Conservation (phyloP, 768 basidiomycete genomes). For the Suillus decipiens region DNA sequence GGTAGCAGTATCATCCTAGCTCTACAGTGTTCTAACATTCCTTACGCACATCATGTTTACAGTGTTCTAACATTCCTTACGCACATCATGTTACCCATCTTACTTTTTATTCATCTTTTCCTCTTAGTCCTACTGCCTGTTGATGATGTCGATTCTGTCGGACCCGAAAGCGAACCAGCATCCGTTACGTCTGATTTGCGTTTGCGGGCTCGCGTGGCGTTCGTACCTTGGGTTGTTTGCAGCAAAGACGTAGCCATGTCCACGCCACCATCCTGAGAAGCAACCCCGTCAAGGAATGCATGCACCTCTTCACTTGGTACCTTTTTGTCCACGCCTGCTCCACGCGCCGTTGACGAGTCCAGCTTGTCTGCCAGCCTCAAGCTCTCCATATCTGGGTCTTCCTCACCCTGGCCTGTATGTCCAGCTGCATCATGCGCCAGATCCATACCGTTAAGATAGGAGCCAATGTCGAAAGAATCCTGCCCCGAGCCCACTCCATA, state of each 20-base stretch:
- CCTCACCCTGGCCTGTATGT: slow-evolving; percentile 22
- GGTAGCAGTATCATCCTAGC: not conserved
- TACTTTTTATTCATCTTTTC: slow-evolving; percentile 26
- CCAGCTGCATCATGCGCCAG: slow-evolving; percentile 30
- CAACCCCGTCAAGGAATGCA: slow-evolving; percentile 46
- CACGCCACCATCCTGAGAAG: slow-evolving; percentile 32
- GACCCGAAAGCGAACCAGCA: not conserved
- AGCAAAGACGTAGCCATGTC: not conserved
- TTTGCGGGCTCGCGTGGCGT: slow-evolving; percentile 31
- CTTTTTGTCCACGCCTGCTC: slow-evolving; percentile 29
- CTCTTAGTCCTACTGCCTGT: slow-evolving; percentile 27
- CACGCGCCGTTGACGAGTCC: slow-evolving; percentile 35
- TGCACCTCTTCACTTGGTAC: slow-evolving; percentile 38
- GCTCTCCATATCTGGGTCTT: slow-evolving; percentile 29
- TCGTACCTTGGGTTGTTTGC: not conserved
- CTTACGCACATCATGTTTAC: slow-evolving; percentile 4
- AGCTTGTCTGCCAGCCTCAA: slow-evolving; percentile 32
- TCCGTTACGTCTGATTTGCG: slow-evolving; percentile 41
- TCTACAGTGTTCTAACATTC: slow-evolving; percentile 2
- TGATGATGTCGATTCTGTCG: slow-evolving; percentile 3
- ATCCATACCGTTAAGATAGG: slow-evolving; percentile 38
- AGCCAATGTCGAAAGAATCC: slow-evolving; percentile 42
- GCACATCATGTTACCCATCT: not conserved
- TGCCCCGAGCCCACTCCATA: slow-evolving; percentile 6
- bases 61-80: not conserved